Base-by-base conservation (phyloP, 2,329 filamentous ascomycete genomes). In the Byssochlamys sp. region DNA sequence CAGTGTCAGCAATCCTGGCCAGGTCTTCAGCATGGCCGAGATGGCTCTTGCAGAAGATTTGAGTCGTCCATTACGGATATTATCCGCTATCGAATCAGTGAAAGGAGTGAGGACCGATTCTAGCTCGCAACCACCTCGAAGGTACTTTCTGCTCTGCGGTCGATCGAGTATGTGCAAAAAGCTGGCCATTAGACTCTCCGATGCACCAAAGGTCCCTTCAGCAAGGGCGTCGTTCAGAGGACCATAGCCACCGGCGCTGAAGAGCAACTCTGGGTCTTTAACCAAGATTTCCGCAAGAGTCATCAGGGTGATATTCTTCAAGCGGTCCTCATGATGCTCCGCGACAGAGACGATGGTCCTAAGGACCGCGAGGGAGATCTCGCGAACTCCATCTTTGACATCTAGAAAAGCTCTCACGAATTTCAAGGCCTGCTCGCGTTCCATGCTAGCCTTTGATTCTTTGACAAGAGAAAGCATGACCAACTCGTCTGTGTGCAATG, bases 391-490 rank as follows among this genome's bases (percentile, higher is more conserved):
- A 61, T 91, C 90, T 69, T 96, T 96, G 62, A 97, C 90, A 69
- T 99, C 94, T 2, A 99, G 78, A 67, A 99, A 99, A 9, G 91
- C 90, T 59, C 94, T 85, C 27, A 97, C 87, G 70, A 99, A 96
- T 71, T 99, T 99, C 66, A 99, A 78, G 11, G 94, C 94, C 74
- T 99, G 94, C 72, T 99, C 94, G 56, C 95, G 84, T 76, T 99
- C 94, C 19, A 99, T 89, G 65, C 92, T 91, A n/a, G 92, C 90
- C 72, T 96, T 97, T 68, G 89, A 88, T 71, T 97, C 94, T 70
- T 97, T 97, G 62, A 95, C 90, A 33, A 99, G 78, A 0, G 94
- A 97, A 66, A 92, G 80, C 45, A 96, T 90, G 28, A 96, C 91
- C 24, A 97, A 79, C 66, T 90, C 92, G 71, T 99, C 95, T 0